These are phyloP conservation scores for Ophiognomonia clavigignenti-juglandacearum DNA, from an alignment of 2,329 filamentous ascomycete genomes.

Conservation along the genomic window DNA sequence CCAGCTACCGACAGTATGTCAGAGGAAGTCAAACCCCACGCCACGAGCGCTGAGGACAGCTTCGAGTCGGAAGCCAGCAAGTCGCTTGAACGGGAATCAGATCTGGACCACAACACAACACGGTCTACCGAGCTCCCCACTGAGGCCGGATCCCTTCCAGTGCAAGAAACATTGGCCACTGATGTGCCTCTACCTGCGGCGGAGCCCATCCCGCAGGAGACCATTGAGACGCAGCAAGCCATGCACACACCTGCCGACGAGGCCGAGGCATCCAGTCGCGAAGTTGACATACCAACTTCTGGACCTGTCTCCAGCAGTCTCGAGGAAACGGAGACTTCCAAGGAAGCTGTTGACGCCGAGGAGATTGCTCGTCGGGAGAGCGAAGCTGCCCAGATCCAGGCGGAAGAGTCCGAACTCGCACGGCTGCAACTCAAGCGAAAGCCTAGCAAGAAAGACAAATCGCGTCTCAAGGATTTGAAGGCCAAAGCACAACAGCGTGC, in stretches of 20 bases:
- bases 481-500: conserved; percentile 5
- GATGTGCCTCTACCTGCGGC: neutral
- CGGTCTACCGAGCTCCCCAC: neutral
- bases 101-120: neutral
- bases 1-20: neutral
- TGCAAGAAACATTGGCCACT: neutral
- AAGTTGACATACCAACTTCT: neutral
- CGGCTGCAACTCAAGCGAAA: conserved; percentile 8
- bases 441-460: conserved; percentile 10
- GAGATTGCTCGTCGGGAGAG: conserved; percentile 4
- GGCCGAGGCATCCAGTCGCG: conserved; percentile 2
- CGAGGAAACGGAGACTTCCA: neutral
- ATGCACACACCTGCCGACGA: neutral
- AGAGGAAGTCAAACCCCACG: neutral
- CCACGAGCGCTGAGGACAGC: neutral
- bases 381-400: conserved; percentile 1
- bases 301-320: neutral
- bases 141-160: neutral
- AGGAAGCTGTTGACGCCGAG: neutral
- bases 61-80: neutral
- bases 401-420: conserved; percentile 8
- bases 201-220: no score
- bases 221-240: neutral
- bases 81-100: neutral
- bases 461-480: conserved; percentile 7